Evolutionary conservation across 2,329 filamentous ascomycete species (phyloP).

Genomic region (Dendrostoma leiphaemia): DNA sequence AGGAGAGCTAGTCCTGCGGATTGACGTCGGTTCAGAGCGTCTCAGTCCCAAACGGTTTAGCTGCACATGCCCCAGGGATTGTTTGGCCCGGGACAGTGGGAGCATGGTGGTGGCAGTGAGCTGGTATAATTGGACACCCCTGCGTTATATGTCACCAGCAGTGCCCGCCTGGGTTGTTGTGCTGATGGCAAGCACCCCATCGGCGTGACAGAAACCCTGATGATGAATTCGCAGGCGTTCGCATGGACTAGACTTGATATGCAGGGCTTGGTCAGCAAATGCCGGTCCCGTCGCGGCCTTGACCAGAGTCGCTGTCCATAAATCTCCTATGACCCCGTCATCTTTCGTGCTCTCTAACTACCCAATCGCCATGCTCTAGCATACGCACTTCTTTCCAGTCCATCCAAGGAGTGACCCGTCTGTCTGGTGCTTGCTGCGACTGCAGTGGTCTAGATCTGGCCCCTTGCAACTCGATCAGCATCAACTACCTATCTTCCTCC

Average conservation of each 20-base stretch:
- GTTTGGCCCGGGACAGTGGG: too few species aligned
- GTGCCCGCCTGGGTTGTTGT: not conserved
- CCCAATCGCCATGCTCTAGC: too few species aligned
- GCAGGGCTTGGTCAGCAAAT: not conserved
- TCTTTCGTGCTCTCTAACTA: too few species aligned
- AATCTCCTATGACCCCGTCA: too few species aligned
- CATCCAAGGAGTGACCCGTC: too few species aligned
- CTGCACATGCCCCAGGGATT: not conserved
- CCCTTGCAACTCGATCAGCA: not conserved
- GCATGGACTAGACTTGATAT: not conserved
- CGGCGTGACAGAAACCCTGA: not conserved
- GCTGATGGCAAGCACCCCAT: not conserved
- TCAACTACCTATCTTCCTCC: not conserved
- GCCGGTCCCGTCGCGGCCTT: not conserved
- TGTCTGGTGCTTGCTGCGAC: too few species aligned
- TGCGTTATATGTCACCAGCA: not conserved
- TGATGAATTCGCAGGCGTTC: not conserved
- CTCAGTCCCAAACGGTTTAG: not conserved
- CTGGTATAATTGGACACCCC: not conserved
- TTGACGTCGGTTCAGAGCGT: conserved; percentile 1
- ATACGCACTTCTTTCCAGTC: too few species aligned
- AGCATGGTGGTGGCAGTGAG: not conserved
- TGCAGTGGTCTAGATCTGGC: not conserved
- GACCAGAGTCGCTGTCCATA: not conserved
- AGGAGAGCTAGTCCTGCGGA: conserved; percentile 1